Percentiles rank a stretch among this genome's conserved stretches.
Evolutionary conservation across 805 yeast genomes (phyloP).

Genomic region (Starmerella vaccinii): DNA sequence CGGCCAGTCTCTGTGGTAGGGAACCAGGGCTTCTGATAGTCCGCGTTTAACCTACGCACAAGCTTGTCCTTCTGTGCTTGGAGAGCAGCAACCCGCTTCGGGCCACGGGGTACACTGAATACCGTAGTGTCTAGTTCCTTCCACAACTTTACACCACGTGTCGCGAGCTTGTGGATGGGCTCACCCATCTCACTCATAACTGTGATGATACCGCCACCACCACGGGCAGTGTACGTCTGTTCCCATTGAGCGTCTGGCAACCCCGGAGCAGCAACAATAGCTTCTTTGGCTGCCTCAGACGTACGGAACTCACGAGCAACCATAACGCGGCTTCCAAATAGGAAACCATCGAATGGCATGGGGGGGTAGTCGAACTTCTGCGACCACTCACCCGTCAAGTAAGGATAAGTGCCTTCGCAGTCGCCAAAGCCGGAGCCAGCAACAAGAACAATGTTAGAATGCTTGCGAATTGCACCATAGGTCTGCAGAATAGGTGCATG

Average conservation of each 20-base stretch:
- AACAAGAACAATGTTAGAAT: conserved; percentile 74
- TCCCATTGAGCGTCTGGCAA: conserved; percentile 87
- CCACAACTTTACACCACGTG: conserved; percentile 96
- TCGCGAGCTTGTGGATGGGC: conserved; percentile 97
- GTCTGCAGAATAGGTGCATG: conserved; percentile 94
- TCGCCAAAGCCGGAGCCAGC: conserved; percentile 99
- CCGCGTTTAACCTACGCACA: conserved; percentile 76
- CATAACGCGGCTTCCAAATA: conserved; percentile 96
- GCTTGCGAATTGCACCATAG: conserved; percentile 89
- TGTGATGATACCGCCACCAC: conserved; percentile 87
- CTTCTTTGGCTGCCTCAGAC: conserved; percentile 84
- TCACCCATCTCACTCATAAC: conserved; percentile 99
- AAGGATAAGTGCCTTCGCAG: conserved; percentile 92
- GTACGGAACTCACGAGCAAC: conserved; percentile 93
- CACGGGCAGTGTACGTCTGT: conserved; percentile 80
- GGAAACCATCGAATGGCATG: conserved; percentile 97
- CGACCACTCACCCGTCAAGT: conserved; percentile 98
- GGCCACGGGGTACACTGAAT: conserved; percentile 81
- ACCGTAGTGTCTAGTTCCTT: conserved; percentile 92
- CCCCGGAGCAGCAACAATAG: conserved; percentile 86
- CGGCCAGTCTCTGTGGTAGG: conserved; percentile 69
- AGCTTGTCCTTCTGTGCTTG: conserved; percentile 77
- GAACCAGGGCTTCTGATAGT: conserved; percentile 97
- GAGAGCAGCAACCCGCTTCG: conserved; percentile 65
- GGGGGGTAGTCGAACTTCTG: conserved; percentile 76